Conservation (phyloP, 176 grass and related monocot genomes). For the Ensete glaucum region DNA sequence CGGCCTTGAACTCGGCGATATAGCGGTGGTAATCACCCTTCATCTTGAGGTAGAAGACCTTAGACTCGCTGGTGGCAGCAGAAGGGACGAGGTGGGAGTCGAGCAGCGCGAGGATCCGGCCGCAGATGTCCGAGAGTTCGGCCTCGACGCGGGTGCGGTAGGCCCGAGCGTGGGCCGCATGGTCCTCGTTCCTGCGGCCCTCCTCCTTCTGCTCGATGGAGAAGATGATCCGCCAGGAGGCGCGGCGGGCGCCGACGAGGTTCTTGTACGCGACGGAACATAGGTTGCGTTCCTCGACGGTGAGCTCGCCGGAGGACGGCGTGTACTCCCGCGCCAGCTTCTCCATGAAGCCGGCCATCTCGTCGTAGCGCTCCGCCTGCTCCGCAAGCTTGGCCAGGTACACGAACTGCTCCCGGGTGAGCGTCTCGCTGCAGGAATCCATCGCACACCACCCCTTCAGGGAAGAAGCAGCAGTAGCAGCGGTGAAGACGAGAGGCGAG, state of each 20-base stretch:
- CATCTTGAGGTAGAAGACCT: slow-evolving; percentile 14
- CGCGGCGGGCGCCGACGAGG: neutral
- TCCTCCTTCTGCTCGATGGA: slow-evolving; percentile 15
- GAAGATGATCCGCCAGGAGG: neutral
- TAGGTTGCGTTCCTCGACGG: slow-evolving; percentile 4
- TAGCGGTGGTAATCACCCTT: slow-evolving; percentile 16
- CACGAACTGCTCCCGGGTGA: slow-evolving; percentile 3
- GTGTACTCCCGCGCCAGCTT: neutral
- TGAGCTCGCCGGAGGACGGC: neutral
- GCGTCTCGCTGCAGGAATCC: neutral
- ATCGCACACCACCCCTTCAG: neutral
- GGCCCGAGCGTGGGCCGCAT: neutral
- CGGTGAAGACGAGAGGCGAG: neutral
- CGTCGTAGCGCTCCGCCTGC: slow-evolving; percentile 15
- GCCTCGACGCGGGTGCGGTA: slow-evolving; percentile 4
- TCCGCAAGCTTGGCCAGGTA: slow-evolving; percentile 5
- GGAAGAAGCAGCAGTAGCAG: neutral
- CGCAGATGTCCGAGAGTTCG: neutral
- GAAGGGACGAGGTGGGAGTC: neutral
- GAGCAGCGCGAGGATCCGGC: neutral
- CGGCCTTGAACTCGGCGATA: slow-evolving; percentile 8
- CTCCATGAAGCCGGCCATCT: slow-evolving; percentile 6
- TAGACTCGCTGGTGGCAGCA: neutral
- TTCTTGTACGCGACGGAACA: slow-evolving; percentile 8
- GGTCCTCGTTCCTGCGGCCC: slow-evolving; percentile 1